Base-by-base conservation (phyloP, 306 rosid species). In the Gastrolobium bilobum region DNA sequence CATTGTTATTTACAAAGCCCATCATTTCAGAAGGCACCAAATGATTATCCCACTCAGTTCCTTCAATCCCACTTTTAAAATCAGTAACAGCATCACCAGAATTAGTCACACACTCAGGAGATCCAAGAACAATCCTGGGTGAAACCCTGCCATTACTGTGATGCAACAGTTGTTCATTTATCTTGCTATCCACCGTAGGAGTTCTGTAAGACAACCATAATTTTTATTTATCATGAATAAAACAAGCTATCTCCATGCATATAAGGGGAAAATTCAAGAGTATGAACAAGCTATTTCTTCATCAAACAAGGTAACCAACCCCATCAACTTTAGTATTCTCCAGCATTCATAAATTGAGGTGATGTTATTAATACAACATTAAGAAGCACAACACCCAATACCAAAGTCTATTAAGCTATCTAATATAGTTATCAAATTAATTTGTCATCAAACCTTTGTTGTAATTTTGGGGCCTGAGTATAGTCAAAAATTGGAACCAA, bases 401-500 rank as follows among this genome's bases (percentile, higher is more conserved):
- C 14, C 38, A 4, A 69, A 44, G 29, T 70, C 5, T 31, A 20
- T 6, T 40, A 42, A 70, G 10, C 64, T 52, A 11, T 42, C 20
- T 11, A 53, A n/a, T 10, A n/a, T 10, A 72, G 65, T n/a, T 10
- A 71, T 67, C 46, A 5, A 38, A 68, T 73, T 78, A 34, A 68
- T 20, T 35, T 61, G 66, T 52, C 58, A 80, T 33, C 84, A 57
- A 68, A 91, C 97, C 98, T 93, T 72, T 86, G 89, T 10, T 82
- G 89, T 60, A 75, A 46, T 81, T 78, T 90, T 40, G 93, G 84
- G 50, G 78, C 62, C 74, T 84, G 91, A 68, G 88, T 62, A 84
- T 86, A 82, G 86, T 95, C 92, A 70, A 82, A 88, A 82, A 91
- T 85, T 5, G 99, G 99, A 85, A 96, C 82, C 77, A 93, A 83